Conservation (phyloP, 495 filamentous ascomycete species). For the Lepidopterella palustris region DNA sequence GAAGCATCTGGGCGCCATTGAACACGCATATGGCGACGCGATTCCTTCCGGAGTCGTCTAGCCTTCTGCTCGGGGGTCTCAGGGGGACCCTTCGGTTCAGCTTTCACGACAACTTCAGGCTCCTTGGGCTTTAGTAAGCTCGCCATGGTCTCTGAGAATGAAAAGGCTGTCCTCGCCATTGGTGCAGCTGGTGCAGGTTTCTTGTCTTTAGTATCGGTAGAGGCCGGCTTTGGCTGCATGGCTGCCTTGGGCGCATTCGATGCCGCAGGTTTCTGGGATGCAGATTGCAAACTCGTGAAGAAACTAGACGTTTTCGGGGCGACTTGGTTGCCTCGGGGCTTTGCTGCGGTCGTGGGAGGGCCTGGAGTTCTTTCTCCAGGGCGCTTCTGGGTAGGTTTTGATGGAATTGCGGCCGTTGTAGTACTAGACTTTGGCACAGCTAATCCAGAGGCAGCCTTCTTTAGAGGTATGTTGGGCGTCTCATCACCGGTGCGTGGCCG, state of each 20-base stretch:
- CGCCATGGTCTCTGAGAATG: slow-evolving; percentile 50
- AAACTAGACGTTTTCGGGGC: slow-evolving; percentile 53
- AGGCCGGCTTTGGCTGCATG: slow-evolving; percentile 16
- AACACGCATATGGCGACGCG: slow-evolving; percentile 62
- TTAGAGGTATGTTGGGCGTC: slow-evolving; percentile 33
- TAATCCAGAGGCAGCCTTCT: slow-evolving; percentile 26
- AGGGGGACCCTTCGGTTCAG: slow-evolving; percentile 48
- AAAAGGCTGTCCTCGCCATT: slow-evolving; percentile 35
- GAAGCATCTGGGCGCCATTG: slow-evolving; percentile 65
- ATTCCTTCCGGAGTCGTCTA: slow-evolving; percentile 72
- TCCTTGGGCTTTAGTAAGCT: slow-evolving; percentile 59
- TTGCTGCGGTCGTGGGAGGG: slow-evolving; percentile 32
- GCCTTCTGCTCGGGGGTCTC: slow-evolving; percentile 72
- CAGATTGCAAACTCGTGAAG: slow-evolving; percentile 53
- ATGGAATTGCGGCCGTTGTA: slow-evolving; percentile 26
- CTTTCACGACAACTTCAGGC: slow-evolving; percentile 45
- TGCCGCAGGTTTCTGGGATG: slow-evolving; percentile 55
- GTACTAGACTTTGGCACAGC: slow-evolving; percentile 41
- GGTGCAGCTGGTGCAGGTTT: slow-evolving; percentile 33
- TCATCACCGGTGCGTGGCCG: slow-evolving; percentile 41
- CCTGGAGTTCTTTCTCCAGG: slow-evolving; percentile 14
- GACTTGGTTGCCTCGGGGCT: slow-evolving; percentile 45
- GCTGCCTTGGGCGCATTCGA: slow-evolving; percentile 15
- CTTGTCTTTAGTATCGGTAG: slow-evolving; percentile 37
- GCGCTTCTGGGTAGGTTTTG: slow-evolving; percentile 10